Conservation (phyloP, 192 early-diverging fungal genomes). For the Umbelopsis sp. region DNA sequence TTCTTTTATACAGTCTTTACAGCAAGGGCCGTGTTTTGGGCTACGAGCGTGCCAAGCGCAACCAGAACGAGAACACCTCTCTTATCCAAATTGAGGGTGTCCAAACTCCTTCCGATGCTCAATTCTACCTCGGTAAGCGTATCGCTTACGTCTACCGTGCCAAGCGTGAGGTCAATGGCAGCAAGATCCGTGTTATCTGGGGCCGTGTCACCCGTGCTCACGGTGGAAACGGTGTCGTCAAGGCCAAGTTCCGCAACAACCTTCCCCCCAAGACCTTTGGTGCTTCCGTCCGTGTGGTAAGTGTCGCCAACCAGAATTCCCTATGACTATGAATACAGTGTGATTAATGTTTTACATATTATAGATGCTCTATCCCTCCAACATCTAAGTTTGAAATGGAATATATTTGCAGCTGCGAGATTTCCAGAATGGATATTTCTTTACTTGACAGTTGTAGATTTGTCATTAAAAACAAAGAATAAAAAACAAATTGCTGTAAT, state of each 20-base stretch:
- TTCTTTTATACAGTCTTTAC: conserved; percentile 77
- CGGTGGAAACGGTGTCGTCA: conserved; percentile 77
- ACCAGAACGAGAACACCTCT: conserved; percentile 86
- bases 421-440: neutral
- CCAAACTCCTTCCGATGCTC: conserved; percentile 79
- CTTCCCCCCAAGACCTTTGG: conserved; percentile 95
- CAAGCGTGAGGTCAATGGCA: conserved; percentile 83
- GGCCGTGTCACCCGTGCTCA: conserved; percentile 94
- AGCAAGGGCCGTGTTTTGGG: conserved; percentile 95
- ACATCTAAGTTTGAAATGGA: conserved; percentile 95
- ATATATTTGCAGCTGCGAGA: conserved; percentile 69
- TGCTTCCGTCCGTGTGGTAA: conserved; percentile 88
- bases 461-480: conserved; percentile 17
- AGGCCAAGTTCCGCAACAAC: conserved; percentile 97
- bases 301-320: conserved; percentile 30
- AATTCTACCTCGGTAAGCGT: conserved; percentile 99
- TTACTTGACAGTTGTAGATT: conserved; percentile 2
- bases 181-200: conserved; percentile 97
- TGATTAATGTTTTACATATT: conserved; percentile 16
- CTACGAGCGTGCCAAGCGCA: conserved; percentile 90
- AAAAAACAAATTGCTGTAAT: conserved; percentile 21
- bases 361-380: conserved; percentile 96
- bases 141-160: conserved; percentile 98
- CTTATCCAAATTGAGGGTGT: conserved; percentile 95
- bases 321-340: neutral